Evolutionary conservation across 2,329 filamentous ascomycete species (phyloP).

Genomic region (Acrodontium crateriforme): DNA sequence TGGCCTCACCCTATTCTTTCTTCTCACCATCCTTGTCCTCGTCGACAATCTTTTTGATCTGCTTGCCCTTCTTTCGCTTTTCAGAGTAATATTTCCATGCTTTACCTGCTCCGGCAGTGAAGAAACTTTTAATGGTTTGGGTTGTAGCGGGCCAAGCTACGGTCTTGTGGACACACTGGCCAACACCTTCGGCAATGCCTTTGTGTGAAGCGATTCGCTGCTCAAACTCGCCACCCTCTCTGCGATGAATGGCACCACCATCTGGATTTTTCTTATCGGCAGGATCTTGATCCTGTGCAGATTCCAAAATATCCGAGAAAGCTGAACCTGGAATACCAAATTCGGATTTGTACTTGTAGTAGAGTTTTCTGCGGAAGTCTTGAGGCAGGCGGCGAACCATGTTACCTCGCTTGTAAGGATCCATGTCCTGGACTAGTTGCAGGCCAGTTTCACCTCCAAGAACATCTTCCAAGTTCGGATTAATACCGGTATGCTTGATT

Average conservation of each 20-base stretch:
- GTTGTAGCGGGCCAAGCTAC: conserved; percentile 84
- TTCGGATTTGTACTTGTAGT: conserved; percentile 89
- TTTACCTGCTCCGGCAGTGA: conserved; percentile 62
- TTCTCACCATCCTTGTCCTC: conserved; percentile 54
- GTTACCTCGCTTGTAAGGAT: conserved; percentile 76
- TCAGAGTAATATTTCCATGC: conserved; percentile 67
- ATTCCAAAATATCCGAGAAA: conserved; percentile 72
- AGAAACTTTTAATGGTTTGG: conserved; percentile 69
- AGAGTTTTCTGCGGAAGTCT: conserved; percentile 74
- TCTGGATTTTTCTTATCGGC: conserved; percentile 38
- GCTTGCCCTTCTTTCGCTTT: conserved; percentile 43
- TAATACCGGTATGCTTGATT: conserved; percentile 20
- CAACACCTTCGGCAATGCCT: conserved; percentile 57
- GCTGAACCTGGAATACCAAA: conserved; percentile 72
- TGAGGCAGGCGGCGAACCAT: conserved; percentile 89
- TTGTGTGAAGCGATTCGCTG: conserved; percentile 63
- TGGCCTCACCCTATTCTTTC: conserved; percentile 65
- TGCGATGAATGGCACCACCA: no score
- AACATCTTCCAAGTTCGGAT: conserved; percentile 42
- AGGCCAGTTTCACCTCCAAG: conserved; percentile 46
- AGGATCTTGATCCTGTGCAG: conserved; percentile 54
- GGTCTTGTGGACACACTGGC: conserved; percentile 68
- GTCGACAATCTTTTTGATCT: conserved; percentile 25
- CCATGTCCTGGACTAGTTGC: conserved; percentile 75
- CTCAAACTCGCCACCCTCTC: conserved; percentile 76